Evolutionary conservation across 2,329 filamentous ascomycete genomes (phyloP).

Genomic region (Fusarium sp.): DNA sequence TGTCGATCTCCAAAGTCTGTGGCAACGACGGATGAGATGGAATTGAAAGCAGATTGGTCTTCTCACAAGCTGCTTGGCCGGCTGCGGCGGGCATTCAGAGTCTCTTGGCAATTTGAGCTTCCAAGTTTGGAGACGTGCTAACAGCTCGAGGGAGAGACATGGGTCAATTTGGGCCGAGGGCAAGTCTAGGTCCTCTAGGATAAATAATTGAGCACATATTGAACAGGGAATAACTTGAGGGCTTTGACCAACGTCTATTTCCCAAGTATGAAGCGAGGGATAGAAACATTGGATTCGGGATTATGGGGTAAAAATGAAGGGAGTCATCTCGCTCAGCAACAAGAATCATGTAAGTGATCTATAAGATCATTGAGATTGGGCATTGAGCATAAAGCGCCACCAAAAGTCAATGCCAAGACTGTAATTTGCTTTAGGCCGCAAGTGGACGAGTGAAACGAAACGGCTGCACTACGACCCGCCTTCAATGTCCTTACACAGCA

Average conservation of each 20-base stretch:
- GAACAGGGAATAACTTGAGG: conserved; percentile 2
- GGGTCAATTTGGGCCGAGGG: conserved; percentile 9
- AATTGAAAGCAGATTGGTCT: conserved; percentile 13
- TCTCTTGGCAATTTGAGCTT: conserved; percentile 26
- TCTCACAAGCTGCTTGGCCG: conserved; percentile 10
- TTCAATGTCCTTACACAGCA: conserved; percentile 20
- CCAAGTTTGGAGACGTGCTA: conserved; percentile 27
- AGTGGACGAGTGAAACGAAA: conserved; percentile 45
- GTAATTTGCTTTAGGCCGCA: conserved; percentile 43
- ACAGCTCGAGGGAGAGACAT: conserved; percentile 11
- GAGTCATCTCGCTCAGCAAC: conserved; percentile 7
- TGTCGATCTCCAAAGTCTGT: conserved; percentile 23
- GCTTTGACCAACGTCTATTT: background rate
- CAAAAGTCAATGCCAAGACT: conserved; percentile 26
- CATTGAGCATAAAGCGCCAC: conserved; percentile 31
- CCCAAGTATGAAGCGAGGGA: background rate
- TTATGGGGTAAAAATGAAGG: background rate
- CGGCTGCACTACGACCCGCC: conserved; percentile 37
- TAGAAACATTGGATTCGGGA: background rate
- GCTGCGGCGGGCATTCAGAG: conserved; percentile 16
- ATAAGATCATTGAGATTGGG: conserved; percentile 7
- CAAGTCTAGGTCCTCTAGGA: background rate
- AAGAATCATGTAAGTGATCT: conserved; percentile 12
- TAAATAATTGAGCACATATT: conserved; percentile 26
- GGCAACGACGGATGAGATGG: conserved; percentile 14